Base-by-base conservation (phyloP, 139 green algal genomes). In the Micractinium conductrix region DNA sequence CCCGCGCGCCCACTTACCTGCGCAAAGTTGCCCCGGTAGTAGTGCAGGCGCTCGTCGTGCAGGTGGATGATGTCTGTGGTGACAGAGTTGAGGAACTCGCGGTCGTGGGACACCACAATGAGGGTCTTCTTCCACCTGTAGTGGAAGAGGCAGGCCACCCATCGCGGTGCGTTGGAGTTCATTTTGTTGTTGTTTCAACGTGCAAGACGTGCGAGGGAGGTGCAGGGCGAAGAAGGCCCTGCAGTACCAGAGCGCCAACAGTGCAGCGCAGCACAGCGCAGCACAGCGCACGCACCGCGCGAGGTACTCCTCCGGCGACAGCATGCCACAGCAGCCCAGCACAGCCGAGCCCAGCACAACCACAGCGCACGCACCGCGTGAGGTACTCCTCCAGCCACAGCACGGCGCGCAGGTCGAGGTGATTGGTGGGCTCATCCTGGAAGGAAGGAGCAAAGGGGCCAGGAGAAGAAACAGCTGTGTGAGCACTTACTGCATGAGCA, bases 11-110 rank as follows among this genome's bases (percentile, higher is more conserved):
- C 14, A 22, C 55, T 85, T 38, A 95, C 94, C 84, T 94, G 90
- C 24, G 91, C 95, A 88, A 97, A 98, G 85, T 96, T 97, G 83
- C 94, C 94, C 67, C 92, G 90, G 91, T 99, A 99, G 82, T 94
- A 94, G 90, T 98, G 93, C 89, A 99, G 92, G 72, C 95, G 94
- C 87, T 96, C 89, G 90, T 99, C 97, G 87, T 99, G 96, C 80
- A 99, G 92, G 91, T 99, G 97, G 83, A 99, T 98, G 92, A 99
- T 99, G 91, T 99, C 97, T 8, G 97, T 99, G 88, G 96, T 99
- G 33, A 99, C 92, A 24, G 89, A 95, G 92, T 99, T 99, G 21
- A 99, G 93, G 89, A 99, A 99, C 89, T 99, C 97, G 33, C 97
- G 91, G 89, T 99, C 97, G 91, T 99, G 97, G 35, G 92, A 97